A percentile compares a stretch with the other conserved stretches of the same genome.
phyloP scores from a whole-genome alignment of 1,139 yeast genomes.

The Eremothecium coryli region DNA sequence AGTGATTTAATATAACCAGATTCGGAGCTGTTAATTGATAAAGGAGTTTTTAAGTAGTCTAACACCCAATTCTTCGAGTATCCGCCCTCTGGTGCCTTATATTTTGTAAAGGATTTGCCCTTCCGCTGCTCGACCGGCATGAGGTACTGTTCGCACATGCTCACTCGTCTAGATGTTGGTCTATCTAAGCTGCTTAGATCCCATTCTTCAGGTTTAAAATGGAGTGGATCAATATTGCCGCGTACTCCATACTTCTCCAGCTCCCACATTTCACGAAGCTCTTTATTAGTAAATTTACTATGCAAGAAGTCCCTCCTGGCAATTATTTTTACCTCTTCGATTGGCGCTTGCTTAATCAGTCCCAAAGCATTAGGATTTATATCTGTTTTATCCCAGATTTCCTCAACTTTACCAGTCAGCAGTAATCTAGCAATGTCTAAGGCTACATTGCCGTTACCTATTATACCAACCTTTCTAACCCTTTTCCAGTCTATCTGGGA shows the following conservation, averaged over 20 bases:
- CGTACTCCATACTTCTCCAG: slow-evolving; percentile 44
- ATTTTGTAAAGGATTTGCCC: slow-evolving; percentile 24
- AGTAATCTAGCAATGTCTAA: slow-evolving; percentile 79
- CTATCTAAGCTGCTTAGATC: slow-evolving; percentile 45
- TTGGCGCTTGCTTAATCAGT: slow-evolving; percentile 41
- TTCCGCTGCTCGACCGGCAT: slow-evolving; percentile 26
- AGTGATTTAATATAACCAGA: slow-evolving; percentile 34
- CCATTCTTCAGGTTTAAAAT: slow-evolving; percentile 36
- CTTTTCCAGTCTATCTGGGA: slow-evolving; percentile 39
- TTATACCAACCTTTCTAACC: slow-evolving; percentile 59
- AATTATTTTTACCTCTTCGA: slow-evolving; percentile 58
- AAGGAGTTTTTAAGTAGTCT: slow-evolving; percentile 62
- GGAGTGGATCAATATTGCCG: slow-evolving; percentile 46
- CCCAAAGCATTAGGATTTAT: slow-evolving; percentile 55
- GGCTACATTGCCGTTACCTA: slow-evolving; percentile 99
- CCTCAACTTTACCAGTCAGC: slow-evolving; percentile 45
- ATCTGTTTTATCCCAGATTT: slow-evolving; percentile 61
- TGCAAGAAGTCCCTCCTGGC: slow-evolving; percentile 80
- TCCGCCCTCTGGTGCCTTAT: slow-evolving; percentile 16
- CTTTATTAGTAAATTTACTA: slow-evolving; percentile 89
- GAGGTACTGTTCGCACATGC: slow-evolving; percentile 50
- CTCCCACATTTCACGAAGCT: slow-evolving; percentile 72
- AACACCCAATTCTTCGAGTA: slow-evolving; percentile 53
- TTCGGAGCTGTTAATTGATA: slow-evolving; percentile 36
- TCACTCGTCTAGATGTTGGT: slow-evolving; percentile 58